phyloP scores from a whole-genome alignment of 768 basidiomycete species.

The Botryobasidium botryosum region DNA sequence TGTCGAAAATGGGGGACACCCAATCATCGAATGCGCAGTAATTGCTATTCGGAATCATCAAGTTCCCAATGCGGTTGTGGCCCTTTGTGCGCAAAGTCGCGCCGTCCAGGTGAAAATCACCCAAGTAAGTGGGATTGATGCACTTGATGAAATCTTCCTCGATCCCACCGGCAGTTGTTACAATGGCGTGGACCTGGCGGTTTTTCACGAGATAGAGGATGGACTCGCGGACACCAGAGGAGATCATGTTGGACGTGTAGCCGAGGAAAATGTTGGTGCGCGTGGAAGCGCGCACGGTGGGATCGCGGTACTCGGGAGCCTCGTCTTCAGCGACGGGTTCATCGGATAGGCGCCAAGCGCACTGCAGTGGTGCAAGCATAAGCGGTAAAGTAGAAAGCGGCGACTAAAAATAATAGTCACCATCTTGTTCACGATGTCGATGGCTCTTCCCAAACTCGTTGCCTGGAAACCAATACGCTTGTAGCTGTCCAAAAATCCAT shows the following conservation, averaged over 20 bases:
- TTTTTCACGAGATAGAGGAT: conserved; percentile 87
- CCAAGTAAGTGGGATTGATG: conserved; percentile 88
- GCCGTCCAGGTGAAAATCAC: conserved; percentile 84
- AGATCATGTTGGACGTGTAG: conserved; percentile 97
- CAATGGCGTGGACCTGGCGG: conserved; percentile 72
- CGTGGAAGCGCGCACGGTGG: conserved; percentile 45
- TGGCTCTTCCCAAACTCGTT: conserved; percentile 76
- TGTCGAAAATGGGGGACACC: conserved; percentile 90
- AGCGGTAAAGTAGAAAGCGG: no score
- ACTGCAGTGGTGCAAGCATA: conserved; percentile 39
- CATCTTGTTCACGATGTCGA: conserved; percentile 88
- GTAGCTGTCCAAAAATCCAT: conserved; percentile 59
- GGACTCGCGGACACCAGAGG: conserved; percentile 88
- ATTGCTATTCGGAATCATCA: conserved; percentile 93
- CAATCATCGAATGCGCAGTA: conserved; percentile 99
- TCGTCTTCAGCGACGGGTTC: conserved; percentile 60
- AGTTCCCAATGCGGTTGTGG: conserved; percentile 95
- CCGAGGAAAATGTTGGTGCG: conserved; percentile 87
- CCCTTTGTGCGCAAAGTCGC: conserved; percentile 71
- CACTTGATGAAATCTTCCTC: conserved; percentile 99
- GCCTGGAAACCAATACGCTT: conserved; percentile 94
- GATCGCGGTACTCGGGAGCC: conserved; percentile 41
- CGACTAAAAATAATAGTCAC: no score
- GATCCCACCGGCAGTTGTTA: conserved; percentile 95
- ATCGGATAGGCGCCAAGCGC: conserved; percentile 78